Base-by-base conservation (phyloP, 768 basidiomycete species). In the Fomitopsis pulvina region DNA sequence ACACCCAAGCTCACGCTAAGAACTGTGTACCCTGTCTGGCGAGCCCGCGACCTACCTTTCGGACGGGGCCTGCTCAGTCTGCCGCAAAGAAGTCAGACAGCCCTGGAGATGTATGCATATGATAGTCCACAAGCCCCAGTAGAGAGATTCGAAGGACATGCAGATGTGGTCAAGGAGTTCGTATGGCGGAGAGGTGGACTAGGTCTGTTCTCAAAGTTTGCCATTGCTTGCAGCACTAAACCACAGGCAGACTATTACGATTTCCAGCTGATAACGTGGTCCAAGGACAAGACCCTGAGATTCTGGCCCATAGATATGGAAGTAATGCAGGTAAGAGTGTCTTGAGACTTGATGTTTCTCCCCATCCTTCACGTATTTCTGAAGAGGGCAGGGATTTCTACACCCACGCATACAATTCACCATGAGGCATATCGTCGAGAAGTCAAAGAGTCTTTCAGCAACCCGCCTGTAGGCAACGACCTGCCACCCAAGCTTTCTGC, bases 101-200 rank as follows among this genome's bases (percentile, higher is more conserved):
- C 78, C 0, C 71, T 97, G 18, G 89, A 92, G 61, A 88, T 97
- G 84, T 97, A 84, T 72, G 72, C 74, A 1, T 63, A 73, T 22
- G 67, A 70, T 18, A 54, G 69, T 16, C 65, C 68, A 0, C 70
- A 74, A 37, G 63, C 57, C 9, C 81, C 85, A 1, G 80, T 91
- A 4, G 82, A 87, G 56, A 70, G 73, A 6, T 95, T 94, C 56
- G 86, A 89, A 57, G 93, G 92, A 0, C 92, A 95, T 66, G 78
- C 81, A 0, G 92, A 95, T 55, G 91, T 93, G 2, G 95, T 98
- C 18, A 96, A 95, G 60, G 95, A 99, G 68, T 99, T 95, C 63
- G 93, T 99, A 1, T 99, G 96, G 96, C 73, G 96, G 52, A 80
- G 75, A 60, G 78, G 84, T 2, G 76, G 75, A 4, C 58, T 68